Conservation (phyloP, 306 rosid genomes). For the Sicyos edulis region DNA sequence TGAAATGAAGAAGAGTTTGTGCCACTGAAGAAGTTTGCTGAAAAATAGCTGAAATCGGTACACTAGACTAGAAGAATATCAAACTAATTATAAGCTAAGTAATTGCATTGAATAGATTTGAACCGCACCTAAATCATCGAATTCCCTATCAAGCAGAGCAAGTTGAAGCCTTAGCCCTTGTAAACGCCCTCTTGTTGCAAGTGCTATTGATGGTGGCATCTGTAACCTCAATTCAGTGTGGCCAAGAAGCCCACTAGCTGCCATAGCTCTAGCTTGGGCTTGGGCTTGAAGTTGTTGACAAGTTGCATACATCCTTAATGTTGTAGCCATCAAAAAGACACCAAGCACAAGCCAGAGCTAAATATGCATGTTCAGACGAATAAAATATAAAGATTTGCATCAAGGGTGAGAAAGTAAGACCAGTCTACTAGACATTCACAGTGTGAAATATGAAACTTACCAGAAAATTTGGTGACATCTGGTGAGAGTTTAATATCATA, state of each 20-base stretch:
- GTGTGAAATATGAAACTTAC: slow-evolving; percentile 36
- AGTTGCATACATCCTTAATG: slow-evolving; percentile 92
- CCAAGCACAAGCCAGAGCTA: slow-evolving; percentile 96
- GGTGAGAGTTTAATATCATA: slow-evolving; percentile 87
- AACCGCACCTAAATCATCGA: slow-evolving; percentile 77
- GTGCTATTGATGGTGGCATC: slow-evolving; percentile 87
- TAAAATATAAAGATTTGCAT: background rate
- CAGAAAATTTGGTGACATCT: slow-evolving; percentile 94
- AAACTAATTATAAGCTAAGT: background rate
- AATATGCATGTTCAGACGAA: slow-evolving; percentile 17
- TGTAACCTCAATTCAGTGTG: slow-evolving; percentile 81
- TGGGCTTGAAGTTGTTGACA: slow-evolving; percentile 97
- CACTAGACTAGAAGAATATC: background rate
- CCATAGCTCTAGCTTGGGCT: slow-evolving; percentile 88
- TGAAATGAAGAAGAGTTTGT: background rate
- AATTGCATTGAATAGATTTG: background rate
- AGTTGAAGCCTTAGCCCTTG: slow-evolving; percentile 98
- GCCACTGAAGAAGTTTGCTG: background rate
- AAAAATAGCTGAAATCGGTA: background rate
- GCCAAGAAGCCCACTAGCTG: slow-evolving; percentile 81
- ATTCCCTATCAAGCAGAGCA: slow-evolving; percentile 96
- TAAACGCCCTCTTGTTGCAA: slow-evolving; percentile 78
- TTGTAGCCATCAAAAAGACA: slow-evolving; percentile 94
- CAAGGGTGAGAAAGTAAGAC: slow-evolving; percentile 11
- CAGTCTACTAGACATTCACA: slow-evolving; percentile 17